phyloP scores from a whole-genome alignment of 2,329 filamentous ascomycete species.

The Arthrobotrys entomopaga region DNA sequence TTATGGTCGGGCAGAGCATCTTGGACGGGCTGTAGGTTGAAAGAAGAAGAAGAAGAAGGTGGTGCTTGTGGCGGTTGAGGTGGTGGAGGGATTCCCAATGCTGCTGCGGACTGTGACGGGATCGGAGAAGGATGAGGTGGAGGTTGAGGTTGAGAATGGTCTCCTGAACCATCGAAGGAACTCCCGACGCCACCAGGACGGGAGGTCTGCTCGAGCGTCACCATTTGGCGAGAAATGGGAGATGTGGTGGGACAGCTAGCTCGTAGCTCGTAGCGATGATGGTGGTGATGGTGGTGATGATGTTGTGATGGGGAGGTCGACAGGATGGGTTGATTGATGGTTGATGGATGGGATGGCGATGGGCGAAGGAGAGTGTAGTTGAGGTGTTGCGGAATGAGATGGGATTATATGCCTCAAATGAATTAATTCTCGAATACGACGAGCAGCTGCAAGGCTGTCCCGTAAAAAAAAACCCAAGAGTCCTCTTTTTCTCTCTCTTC shows the following conservation, averaged over 20 bases:
- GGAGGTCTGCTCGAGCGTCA: constrained; percentile 36
- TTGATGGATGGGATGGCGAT: neutral
- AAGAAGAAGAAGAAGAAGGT: constrained; percentile 16
- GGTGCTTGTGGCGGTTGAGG: constrained; percentile 8
- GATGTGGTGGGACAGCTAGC: neutral
- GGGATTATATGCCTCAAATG: too few relatives aligned
- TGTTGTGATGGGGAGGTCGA: neutral
- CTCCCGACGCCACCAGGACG: constrained; percentile 19
- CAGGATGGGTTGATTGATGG: too few relatives aligned
- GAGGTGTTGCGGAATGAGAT: too few relatives aligned
- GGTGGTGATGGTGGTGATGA: constrained; percentile 8
- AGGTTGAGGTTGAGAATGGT: constrained; percentile 3
- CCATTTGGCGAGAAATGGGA: constrained; percentile 30
- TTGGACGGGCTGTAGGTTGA: constrained; percentile 39
- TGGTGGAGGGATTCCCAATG: constrained; percentile 9
- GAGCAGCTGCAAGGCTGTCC: too few relatives aligned
- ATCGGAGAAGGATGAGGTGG: neutral
- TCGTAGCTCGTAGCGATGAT: constrained; percentile 1
- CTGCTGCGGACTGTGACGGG: constrained; percentile 5
- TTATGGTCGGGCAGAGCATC: constrained; percentile 49
- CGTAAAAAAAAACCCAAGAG: neutral
- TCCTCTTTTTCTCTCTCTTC: neutral
- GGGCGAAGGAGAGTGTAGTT: neutral
- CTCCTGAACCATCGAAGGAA: constrained; percentile 28
- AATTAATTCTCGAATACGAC: too few relatives aligned